phyloP scores from a whole-genome alignment of 139 green algal species.

The Mesotaenium endlicherianum region DNA sequence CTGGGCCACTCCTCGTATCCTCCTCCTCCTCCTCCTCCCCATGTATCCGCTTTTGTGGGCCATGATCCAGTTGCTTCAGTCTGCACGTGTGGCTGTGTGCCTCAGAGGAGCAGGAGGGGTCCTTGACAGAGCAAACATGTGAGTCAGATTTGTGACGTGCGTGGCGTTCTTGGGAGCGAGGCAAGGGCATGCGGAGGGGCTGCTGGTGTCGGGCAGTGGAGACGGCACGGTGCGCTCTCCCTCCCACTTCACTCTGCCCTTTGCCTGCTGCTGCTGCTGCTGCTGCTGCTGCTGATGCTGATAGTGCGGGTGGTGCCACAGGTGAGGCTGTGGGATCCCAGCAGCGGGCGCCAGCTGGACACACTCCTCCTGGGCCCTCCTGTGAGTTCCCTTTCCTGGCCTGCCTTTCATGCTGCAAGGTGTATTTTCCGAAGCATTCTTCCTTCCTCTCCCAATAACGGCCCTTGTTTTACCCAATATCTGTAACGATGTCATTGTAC shows the following conservation, averaged over 20 bases:
- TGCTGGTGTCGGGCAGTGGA: slow-evolving; percentile 65
- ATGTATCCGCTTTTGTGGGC: too few relatives aligned
- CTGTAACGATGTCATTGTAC: too few relatives aligned
- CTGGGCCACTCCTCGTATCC: slow-evolving; percentile 66
- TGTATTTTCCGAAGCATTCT: too few relatives aligned
- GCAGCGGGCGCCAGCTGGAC: background rate
- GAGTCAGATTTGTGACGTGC: slow-evolving; percentile 55
- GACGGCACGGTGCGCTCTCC: slow-evolving; percentile 66
- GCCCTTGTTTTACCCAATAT: too few relatives aligned
- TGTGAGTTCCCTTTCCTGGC: too few relatives aligned
- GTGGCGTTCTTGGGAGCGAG: slow-evolving; percentile 57
- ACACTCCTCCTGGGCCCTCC: too few relatives aligned
- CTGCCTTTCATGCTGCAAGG: too few relatives aligned
- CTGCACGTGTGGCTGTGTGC: background rate
- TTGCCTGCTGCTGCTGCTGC: background rate
- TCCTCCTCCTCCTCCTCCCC: background rate
- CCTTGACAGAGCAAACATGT: background rate
- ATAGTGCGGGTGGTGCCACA: slow-evolving; percentile 9
- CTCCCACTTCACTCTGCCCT: too few relatives aligned
- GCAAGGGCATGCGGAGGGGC: slow-evolving; percentile 9
- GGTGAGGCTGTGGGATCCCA: slow-evolving; percentile 6
- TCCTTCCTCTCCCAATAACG: too few relatives aligned
- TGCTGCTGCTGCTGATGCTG: too few relatives aligned
- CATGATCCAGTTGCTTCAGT: too few relatives aligned
- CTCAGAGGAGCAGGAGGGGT: background rate